phyloP scores from a whole-genome alignment of 2,329 filamentous ascomycete genomes.

The Aspergillus sp. region DNA sequence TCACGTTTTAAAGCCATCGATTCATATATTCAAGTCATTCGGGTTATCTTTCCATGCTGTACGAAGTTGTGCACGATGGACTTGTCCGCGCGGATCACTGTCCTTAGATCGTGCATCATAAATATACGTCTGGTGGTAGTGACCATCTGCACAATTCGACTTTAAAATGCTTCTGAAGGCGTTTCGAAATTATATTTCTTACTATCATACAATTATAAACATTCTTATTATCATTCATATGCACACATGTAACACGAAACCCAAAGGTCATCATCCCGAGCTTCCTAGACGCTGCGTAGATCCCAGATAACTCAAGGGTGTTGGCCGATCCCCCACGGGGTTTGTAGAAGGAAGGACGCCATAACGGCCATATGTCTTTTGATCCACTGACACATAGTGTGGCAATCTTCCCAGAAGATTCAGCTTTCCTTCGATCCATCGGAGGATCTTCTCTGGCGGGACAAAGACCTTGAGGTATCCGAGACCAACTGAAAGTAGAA shows the following conservation, averaged over 20 bases:
- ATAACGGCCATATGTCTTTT: slow-evolving; percentile 91
- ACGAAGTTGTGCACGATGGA: not conserved
- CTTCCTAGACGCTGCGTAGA: slow-evolving; percentile 58
- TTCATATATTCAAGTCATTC: slow-evolving; percentile 16
- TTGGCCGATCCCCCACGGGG: slow-evolving; percentile 25
- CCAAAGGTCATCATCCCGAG: not conserved
- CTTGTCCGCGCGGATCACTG: slow-evolving; percentile 1
- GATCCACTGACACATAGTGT: slow-evolving; percentile 89
- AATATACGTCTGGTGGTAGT: slow-evolving; percentile 27
- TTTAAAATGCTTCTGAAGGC: slow-evolving; percentile 1
- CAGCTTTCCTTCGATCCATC: slow-evolving; percentile 82
- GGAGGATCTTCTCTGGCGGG: slow-evolving; percentile 78
- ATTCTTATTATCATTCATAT: slow-evolving; percentile 20
- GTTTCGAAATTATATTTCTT: not conserved
- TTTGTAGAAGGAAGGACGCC: slow-evolving; percentile 67
- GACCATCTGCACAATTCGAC: slow-evolving; percentile 26
- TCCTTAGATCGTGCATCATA: not conserved
- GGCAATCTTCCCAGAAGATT: slow-evolving; percentile 78
- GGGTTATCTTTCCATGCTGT: slow-evolving; percentile 16
- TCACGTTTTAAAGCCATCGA: slow-evolving; percentile 38
- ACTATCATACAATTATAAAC: not conserved
- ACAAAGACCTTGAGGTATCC: slow-evolving; percentile 85
- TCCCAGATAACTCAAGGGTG: slow-evolving; percentile 55
- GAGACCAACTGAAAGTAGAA: slow-evolving; percentile 57
- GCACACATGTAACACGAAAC: slow-evolving; percentile 17